Conservation (phyloP, 1,139 yeast species). For the Barnettozyma hawaiiensis region DNA sequence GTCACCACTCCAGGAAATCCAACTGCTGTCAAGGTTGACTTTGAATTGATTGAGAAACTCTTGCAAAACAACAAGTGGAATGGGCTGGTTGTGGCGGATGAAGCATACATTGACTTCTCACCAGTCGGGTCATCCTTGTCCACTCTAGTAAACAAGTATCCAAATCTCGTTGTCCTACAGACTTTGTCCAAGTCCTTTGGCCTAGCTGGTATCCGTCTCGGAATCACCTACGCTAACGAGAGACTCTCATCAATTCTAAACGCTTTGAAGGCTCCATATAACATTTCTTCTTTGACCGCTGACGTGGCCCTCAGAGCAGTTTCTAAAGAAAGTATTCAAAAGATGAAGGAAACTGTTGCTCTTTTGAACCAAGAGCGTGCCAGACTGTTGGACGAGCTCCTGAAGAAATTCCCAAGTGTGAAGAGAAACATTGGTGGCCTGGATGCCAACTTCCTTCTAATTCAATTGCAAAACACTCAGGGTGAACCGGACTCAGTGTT, state of each 20-base stretch:
- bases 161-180: slow-evolving; percentile 83
- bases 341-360: slow-evolving; percentile 52
- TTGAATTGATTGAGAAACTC: slow-evolving; percentile 44
- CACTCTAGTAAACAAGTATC: slow-evolving; percentile 76
- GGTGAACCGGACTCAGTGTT: slow-evolving; percentile 47
- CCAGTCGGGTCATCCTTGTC: slow-evolving; percentile 62
- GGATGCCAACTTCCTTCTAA: slow-evolving; percentile 78
- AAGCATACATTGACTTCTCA: slow-evolving; percentile 90
- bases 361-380: slow-evolving; percentile 51
- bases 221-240: slow-evolving; percentile 63
- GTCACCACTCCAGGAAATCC: slow-evolving; percentile 99
- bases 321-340: slow-evolving; percentile 45
- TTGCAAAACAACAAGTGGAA: slow-evolving; percentile 54
- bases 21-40: slow-evolving; percentile 63
- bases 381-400: slow-evolving; percentile 46
- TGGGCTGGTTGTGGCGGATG: slow-evolving; percentile 85
- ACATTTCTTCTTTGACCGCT: slow-evolving; percentile 79
- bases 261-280: slow-evolving; percentile 93
- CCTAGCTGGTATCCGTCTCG: slow-evolving; percentile 87
- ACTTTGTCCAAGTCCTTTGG: slow-evolving; percentile 94
- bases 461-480: slow-evolving; percentile 58
- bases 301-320: slow-evolving; percentile 73
- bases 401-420: slow-evolving; percentile 48
- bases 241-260: slow-evolving; percentile 65
- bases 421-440: slow-evolving; percentile 81